A percentile compares a stretch with the other conserved stretches of the same genome.
Conservation (phyloP, 495 filamentous ascomycete genomes). For the Aspergillus sparsus region DNA sequence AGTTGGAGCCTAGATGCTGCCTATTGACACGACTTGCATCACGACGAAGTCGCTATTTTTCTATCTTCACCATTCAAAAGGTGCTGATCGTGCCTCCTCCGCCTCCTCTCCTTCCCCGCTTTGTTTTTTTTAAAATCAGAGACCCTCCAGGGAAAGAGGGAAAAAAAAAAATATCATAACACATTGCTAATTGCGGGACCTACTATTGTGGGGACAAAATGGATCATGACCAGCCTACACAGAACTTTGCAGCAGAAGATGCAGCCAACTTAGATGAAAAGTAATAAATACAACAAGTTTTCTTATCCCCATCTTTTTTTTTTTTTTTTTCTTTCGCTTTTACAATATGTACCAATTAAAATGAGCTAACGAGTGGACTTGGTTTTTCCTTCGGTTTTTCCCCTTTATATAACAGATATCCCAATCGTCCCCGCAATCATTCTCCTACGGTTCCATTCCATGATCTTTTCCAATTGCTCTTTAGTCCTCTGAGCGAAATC, state of each 20-base stretch:
- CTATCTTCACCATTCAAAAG: too few relatives aligned
- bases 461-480: constrained; percentile 72
- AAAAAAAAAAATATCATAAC: not conserved
- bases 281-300: constrained; percentile 37
- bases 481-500: constrained; percentile 83
- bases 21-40: not conserved
- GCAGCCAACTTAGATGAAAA: constrained; percentile 64
- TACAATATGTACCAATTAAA: not conserved
- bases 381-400: not conserved
- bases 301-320: not conserved
- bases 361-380: constrained; percentile 28
- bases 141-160: not conserved
- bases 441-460: constrained; percentile 80
- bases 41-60: too few relatives aligned
- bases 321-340: not conserved
- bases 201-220: constrained; percentile 27
- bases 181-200: not conserved
- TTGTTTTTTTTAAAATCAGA: constrained; percentile 10
- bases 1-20: constrained; percentile 36
- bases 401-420: constrained; percentile 57
- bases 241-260: constrained; percentile 44
- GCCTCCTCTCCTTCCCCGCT: not conserved
- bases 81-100: too few relatives aligned
- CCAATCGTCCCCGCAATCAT: constrained; percentile 80
- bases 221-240: constrained; percentile 53